These are phyloP conservation scores for Trametes coccinea DNA, from an alignment of 768 basidiomycete species.

Conservation along the genomic window DNA sequence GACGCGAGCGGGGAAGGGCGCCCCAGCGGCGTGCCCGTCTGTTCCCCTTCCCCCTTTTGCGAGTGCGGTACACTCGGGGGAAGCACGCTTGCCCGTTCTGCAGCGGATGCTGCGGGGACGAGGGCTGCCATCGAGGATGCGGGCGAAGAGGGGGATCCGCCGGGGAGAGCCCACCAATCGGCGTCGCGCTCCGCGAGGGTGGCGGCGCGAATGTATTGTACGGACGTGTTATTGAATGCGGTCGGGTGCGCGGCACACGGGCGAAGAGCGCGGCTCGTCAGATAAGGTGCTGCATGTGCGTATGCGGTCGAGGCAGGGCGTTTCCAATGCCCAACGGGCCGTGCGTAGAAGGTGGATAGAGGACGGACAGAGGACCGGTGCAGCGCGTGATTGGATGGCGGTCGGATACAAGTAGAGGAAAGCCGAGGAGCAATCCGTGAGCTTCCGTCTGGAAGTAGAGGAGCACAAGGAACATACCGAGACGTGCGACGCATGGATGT, in stretches of 20 bases:
- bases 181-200: conserved; percentile 25
- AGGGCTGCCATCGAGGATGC: neutral
- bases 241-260: conserved; percentile 49
- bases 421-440: conserved; percentile 1
- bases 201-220: conserved; percentile 47
- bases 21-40: neutral
- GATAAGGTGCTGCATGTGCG: conserved; percentile 44
- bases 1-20: neutral
- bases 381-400: neutral
- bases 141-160: neutral
- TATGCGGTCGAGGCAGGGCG: neutral
- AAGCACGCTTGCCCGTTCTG: neutral
- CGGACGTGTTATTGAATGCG: conserved; percentile 67
- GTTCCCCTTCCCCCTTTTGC: neutral
- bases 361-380: neutral
- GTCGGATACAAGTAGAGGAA: neutral
- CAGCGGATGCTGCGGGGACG: neutral
- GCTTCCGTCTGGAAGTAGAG: conserved; percentile 15
- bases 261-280: conserved; percentile 52
- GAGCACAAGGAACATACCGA: conserved; percentile 44
- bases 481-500: conserved; percentile 53
- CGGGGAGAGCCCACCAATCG: conserved; percentile 33
- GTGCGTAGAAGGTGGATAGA: neutral
- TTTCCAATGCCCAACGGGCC: neutral
- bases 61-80: neutral